Percentiles rank a stretch among this genome's conserved stretches.
These are phyloP conservation scores for Odonthalia washingtoniensis DNA, from an alignment of 31 red algal species.

Conservation along the genomic window DNA sequence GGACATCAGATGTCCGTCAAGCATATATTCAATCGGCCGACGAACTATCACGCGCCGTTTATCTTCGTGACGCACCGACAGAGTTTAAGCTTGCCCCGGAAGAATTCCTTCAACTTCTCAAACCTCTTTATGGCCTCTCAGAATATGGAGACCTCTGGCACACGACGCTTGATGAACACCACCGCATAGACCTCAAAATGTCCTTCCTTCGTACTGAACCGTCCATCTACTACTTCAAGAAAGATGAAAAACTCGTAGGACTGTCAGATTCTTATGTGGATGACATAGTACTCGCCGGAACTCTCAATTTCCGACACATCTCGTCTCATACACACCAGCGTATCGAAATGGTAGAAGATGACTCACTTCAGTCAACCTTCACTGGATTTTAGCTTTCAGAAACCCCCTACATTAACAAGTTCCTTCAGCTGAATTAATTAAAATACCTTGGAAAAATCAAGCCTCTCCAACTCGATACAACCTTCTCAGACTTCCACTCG, in stretches of 20 bases:
- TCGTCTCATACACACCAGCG: background rate
- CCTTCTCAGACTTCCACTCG: too few species aligned
- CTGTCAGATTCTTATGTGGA: too few species aligned
- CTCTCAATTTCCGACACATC: background rate
- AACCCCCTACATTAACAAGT: background rate
- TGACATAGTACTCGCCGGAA: too few species aligned
- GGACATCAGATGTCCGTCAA: slow-evolving; percentile 38
- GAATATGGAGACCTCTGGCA: slow-evolving; percentile 47
- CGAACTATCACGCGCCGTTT: slow-evolving; percentile 22
- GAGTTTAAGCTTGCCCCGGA: slow-evolving; percentile 41
- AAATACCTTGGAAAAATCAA: too few species aligned
- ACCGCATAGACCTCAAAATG: slow-evolving; percentile 22
- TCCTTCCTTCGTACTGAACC: slow-evolving; percentile 31
- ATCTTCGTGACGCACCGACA: slow-evolving; percentile 29
- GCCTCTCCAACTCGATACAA: too few species aligned
- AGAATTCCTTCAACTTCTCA: slow-evolving; percentile 37
- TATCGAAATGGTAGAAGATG: slow-evolving; percentile 27
- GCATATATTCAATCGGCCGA: slow-evolving; percentile 54
- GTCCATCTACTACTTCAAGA: slow-evolving; percentile 9
- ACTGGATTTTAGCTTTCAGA: slow-evolving; percentile 11
- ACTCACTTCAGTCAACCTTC: background rate
- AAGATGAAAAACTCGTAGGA: too few species aligned
- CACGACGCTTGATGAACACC: slow-evolving; percentile 24
- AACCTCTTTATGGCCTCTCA: slow-evolving; percentile 38
- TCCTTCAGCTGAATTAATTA: too few species aligned